phyloP scores from a whole-genome alignment of 176 grass and related monocot genomes.

The Triticum dicoccoides region DNA sequence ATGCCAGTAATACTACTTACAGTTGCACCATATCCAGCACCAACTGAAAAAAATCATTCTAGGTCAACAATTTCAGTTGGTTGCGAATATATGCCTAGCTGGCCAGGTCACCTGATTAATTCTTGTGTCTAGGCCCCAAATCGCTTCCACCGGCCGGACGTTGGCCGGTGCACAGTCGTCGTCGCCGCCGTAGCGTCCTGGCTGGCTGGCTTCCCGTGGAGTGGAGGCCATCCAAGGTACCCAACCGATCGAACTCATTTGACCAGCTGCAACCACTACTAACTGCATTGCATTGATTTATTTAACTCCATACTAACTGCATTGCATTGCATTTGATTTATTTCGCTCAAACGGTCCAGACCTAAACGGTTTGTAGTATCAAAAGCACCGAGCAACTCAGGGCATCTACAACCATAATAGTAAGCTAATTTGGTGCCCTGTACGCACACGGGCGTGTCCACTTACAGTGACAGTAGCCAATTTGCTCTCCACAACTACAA shows the following conservation, averaged over 20 bases:
- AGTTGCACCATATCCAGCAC: not conserved
- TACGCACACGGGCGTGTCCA: too few species aligned
- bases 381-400: too few species aligned
- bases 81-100: conserved; percentile 21
- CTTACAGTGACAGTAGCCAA: too few species aligned
- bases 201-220: conserved; percentile 16
- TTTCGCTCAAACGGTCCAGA: too few species aligned
- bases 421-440: too few species aligned
- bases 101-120: conserved; percentile 13
- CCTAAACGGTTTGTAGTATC: too few species aligned
- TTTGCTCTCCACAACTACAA: too few species aligned
- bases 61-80: conserved; percentile 33
- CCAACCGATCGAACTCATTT: not conserved
- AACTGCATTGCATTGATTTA: not conserved
- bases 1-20: not conserved
- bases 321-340: too few species aligned
- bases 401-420: too few species aligned
- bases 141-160: conserved; percentile 19
- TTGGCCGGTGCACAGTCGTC: conserved; percentile 18
- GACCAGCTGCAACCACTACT: not conserved
- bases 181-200: conserved; percentile 9
- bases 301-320: too few species aligned
- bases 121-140: not conserved
- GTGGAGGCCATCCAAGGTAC: conserved; percentile 18
- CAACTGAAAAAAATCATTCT: conserved; percentile 8